Base-by-base conservation (phyloP, 495 filamentous ascomycete genomes). In the Daldinia grandis region DNA sequence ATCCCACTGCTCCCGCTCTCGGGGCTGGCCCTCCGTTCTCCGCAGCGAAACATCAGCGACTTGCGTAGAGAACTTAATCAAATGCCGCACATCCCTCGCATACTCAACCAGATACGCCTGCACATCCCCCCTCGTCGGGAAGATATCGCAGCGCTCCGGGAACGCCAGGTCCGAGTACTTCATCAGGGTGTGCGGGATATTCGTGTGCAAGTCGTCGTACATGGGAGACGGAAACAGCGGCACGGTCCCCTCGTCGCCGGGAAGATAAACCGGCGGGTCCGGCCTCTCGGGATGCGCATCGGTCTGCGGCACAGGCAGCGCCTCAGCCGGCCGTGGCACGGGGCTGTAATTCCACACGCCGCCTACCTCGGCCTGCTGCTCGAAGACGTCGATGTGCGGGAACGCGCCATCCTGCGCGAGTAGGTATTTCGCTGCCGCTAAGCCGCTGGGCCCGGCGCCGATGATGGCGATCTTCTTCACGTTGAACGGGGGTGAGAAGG, bases 181-280 rank as follows among this genome's bases (percentile, higher is more conserved):
- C 95, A 98, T 98, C 64, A 98, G 74, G 1, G 81, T 80, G 59
- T 94, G 88, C 0, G 94, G 93, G 38, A 97, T 93, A 75, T 98
- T 98, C 40, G 94, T 93, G 68, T 96, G 90, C 28, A 98, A 78
- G 31, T 82, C 75, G 14, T 93, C 89, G 74, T 98, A 97, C 76
- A 97, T 84, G 3, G 95, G 92, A 3, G 91, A 80, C 19, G 82
- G 82, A 87, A 78, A 92, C 76, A 81, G 88, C 86, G 76, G 81
- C 2, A 76, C 62, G 47, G 40, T 74, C 10, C 59, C 53, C 15
- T 38, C 50, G 5, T 6, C 31, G 19, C 0, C 35, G 12, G 6
- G 19, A 5, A 24, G n/a, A 9, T 59, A 74, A 15, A 84, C 61
- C 2, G 83, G 81, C 15, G 77, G 68, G 42, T 85, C 83, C 4